Base-by-base conservation (phyloP, 2,329 filamentous ascomycete genomes). In the Diaporthe caulivora region DNA sequence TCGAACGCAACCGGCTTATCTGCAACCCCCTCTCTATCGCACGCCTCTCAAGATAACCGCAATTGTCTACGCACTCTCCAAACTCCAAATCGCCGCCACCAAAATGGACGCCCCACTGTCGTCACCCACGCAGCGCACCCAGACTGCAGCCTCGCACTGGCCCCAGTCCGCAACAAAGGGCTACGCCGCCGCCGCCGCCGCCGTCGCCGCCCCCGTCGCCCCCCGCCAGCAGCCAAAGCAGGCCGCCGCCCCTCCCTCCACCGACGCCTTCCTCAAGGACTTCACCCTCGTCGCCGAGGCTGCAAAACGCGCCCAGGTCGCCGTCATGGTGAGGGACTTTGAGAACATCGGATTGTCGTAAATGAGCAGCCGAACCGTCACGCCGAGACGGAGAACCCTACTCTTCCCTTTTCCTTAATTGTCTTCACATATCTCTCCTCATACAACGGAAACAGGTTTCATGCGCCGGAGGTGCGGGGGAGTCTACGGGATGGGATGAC, bases 271-370 rank as follows among this genome's bases (percentile, higher is more conserved):
- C 80, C 88, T 97, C 74, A 91, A 92, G 78, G 93, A 97, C 82
- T 94, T 96, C 80, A 96, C 90, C 73, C 89, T 98, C 40, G 89
- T 98, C 54, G 95, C 95, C 47, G 96, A 98, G 86, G 96, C 96
- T 2, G 96, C 95, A 55, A 98, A 97, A 84, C 89, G 95, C 54
- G 96, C 96, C 13, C 95, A 98, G 83, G 94, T 98, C 87, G 94
- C 94, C 54, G 92, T 95, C 79, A 86, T 98, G 81, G 93, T 95
- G 87, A 89, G 95, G 75, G 96, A 98, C 83, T 88, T 98, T 80
- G 95, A 94, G 79, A 90, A 91, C 76, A 88, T 93, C 79, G 90
- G 89, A 70, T 83, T 95, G 60, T 89, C 81, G n/a, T n/a, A n/a
- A n/a, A 73, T 83, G 79, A 73, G 55, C 26, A 57, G 34, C 9